Conservation (phyloP, 768 basidiomycete genomes). For the Suillus cothurnatus region DNA sequence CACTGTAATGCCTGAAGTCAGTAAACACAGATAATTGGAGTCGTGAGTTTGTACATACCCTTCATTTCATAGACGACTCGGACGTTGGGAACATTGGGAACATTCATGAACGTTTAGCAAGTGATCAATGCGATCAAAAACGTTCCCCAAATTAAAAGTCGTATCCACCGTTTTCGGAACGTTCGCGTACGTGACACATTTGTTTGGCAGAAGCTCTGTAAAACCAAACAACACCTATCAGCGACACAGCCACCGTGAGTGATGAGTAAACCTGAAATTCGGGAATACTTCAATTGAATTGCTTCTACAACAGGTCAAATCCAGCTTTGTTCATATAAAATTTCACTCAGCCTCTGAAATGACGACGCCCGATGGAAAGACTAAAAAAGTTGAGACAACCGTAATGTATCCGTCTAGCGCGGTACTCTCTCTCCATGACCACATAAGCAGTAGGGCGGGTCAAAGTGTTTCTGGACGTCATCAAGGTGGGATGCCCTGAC, state of each 20-base stretch:
- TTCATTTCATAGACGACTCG: neutral
- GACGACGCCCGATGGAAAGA: neutral
- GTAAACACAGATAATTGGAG: neutral
- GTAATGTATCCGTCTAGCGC: too few species aligned
- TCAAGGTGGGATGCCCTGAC: slow-evolving; percentile 29
- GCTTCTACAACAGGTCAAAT: too few species aligned
- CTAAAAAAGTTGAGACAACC: too few species aligned
- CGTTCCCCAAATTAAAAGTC: neutral
- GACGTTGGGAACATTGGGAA: neutral
- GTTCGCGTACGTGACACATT: slow-evolving; percentile 8
- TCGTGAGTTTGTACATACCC: neutral
- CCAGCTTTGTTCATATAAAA: too few species aligned
- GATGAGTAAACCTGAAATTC: neutral
- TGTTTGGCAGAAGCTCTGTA: slow-evolving; percentile 30
- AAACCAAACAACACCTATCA: slow-evolving; percentile 34
- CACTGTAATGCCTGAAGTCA: neutral
- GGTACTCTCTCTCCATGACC: too few species aligned
- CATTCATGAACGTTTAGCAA: neutral
- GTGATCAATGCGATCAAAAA: neutral
- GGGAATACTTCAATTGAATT: neutral
- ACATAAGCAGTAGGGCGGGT: slow-evolving; percentile 70
- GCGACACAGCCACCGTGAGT: too few species aligned
- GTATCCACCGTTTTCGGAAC: too few species aligned
- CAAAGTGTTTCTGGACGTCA: slow-evolving; percentile 55
- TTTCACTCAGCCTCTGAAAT: too few species aligned